A percentile compares a stretch with the other conserved stretches of the same genome.
These are phyloP conservation scores for Lophium mytilinum DNA, from an alignment of 495 filamentous ascomycete genomes.

Conservation along the genomic window DNA sequence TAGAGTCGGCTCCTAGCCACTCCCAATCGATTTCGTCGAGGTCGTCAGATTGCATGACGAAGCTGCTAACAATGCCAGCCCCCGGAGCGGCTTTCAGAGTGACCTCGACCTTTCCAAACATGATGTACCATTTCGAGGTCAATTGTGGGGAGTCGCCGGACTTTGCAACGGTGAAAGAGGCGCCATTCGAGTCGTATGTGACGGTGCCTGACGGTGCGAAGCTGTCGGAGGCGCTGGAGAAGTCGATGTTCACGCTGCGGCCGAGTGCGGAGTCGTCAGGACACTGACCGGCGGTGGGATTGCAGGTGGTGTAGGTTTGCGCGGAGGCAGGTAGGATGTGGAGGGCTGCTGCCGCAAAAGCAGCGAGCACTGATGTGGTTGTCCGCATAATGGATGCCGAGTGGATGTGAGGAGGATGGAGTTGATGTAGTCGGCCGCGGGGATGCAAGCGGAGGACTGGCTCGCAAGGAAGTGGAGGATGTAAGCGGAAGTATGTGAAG, in stretches of 20 bases:
- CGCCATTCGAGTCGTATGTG: slow-evolving; percentile 69
- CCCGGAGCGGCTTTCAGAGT: slow-evolving; percentile 54
- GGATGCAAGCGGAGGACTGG: neutral
- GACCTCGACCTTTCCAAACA: slow-evolving; percentile 58
- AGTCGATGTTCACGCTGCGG: slow-evolving; percentile 68
- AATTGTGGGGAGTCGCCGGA: slow-evolving; percentile 78
- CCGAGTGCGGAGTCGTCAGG: slow-evolving; percentile 76
- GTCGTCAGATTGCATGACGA: slow-evolving; percentile 81
- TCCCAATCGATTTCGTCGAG: slow-evolving; percentile 95
- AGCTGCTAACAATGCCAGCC: slow-evolving; percentile 68
- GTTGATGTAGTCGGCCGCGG: neutral
- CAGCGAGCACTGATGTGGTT: slow-evolving; percentile 9
- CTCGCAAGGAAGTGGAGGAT: neutral
- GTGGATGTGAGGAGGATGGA: neutral
- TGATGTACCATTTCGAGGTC: slow-evolving; percentile 64
- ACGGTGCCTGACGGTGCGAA: slow-evolving; percentile 61
- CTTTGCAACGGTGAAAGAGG: slow-evolving; percentile 73
- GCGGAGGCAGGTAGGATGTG: slow-evolving; percentile 37
- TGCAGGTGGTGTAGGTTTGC: slow-evolving; percentile 70
- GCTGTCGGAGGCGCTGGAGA: slow-evolving; percentile 60
- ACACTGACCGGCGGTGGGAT: slow-evolving; percentile 59
- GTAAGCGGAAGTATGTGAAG: neutral
- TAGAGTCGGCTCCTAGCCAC: slow-evolving; percentile 59
- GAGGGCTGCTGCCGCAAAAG: slow-evolving; percentile 19
- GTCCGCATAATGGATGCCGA: slow-evolving; percentile 18